Evolutionary conservation across 345 rosid species (phyloP), one percentile per base, ranked within the genome.

Genomic region (Eucalyptus camaldulensis): DNA sequence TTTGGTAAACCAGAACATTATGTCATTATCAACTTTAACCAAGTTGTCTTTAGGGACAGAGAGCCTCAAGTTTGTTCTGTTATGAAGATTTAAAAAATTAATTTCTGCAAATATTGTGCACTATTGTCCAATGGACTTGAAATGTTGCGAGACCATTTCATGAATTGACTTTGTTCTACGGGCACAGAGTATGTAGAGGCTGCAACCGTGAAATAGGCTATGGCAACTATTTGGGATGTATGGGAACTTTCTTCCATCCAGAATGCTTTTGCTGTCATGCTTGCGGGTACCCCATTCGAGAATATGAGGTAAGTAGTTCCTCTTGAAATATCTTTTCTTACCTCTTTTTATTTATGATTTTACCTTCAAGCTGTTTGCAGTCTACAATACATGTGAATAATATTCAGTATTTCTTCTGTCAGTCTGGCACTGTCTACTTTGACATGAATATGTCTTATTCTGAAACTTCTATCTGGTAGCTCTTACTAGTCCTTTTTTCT

Each of bases 231-330:
- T 91, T 98, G 90, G 97, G 98, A 88, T 95, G 95, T 92, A 94
- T 96, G 98, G 99, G 96, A 37, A 91, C 92, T 89, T 95, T 90
- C 90, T 98, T 95, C 92, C 99, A 98, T 94, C 99, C 97, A 6
- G 94, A 95, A 51, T 98, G 99, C 94, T 98, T 98, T 86, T 87
- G 95, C 44, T 98, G 99, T 90, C 94, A 69, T 83, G 92, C 96
- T 87, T 97, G 99, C 49, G 90, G 94, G 45, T 69, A 90, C 37
- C 95, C 99, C 58, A 98, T 98, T 88, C 96, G 95, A 22, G 99
- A 97, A 88, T 94, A 89, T 83, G 98, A 97, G 98, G 99, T 97
- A 91, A 49, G 85, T 83, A 12, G 33, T 88, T 88, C 49, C 12
- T 91, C 72, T n/a, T 76, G 12, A 43, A 16, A 88, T 22, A 53